phyloP scores from a whole-genome alignment of 345 rosid genomes.

The Punica granatum region DNA sequence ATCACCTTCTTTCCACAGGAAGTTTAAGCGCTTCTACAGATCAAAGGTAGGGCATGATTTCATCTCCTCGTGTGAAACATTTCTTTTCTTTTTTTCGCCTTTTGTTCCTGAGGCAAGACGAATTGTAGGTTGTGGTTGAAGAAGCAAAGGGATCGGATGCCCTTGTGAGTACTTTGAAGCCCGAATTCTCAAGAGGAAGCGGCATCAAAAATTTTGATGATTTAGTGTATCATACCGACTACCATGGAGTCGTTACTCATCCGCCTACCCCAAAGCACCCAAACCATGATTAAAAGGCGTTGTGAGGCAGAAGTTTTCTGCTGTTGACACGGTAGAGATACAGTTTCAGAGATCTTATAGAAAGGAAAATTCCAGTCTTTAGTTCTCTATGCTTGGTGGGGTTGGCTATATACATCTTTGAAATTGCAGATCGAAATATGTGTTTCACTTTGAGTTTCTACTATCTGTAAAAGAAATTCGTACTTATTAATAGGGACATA shows the following conservation, averaged over 20 bases:
- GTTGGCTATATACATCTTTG: neutral
- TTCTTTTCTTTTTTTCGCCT: no score
- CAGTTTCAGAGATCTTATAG: neutral
- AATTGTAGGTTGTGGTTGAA: slow-evolving; percentile 28
- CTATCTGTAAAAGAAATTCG: neutral
- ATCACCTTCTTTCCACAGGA: neutral
- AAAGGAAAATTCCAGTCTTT: no score
- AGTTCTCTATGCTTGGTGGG: neutral
- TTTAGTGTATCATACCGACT: slow-evolving; percentile 37
- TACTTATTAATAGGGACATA: no score
- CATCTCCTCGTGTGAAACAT: no score
- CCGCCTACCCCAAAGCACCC: slow-evolving; percentile 61
- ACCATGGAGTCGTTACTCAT: slow-evolving; percentile 55
- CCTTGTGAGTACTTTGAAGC: slow-evolving; percentile 2
- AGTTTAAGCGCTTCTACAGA: slow-evolving; percentile 9
- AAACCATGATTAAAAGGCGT: slow-evolving; percentile 17
- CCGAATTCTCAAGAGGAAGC: slow-evolving; percentile 6
- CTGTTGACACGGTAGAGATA: neutral
- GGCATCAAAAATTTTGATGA: slow-evolving; percentile 13
- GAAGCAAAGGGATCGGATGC: slow-evolving; percentile 4
- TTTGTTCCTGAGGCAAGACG: no score
- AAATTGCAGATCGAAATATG: neutral
- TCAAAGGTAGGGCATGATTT: no score
- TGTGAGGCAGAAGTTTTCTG: neutral
- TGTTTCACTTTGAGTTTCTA: neutral